phyloP scores from a whole-genome alignment of 2,329 filamentous ascomycete genomes.

The Didymella pomorum region DNA sequence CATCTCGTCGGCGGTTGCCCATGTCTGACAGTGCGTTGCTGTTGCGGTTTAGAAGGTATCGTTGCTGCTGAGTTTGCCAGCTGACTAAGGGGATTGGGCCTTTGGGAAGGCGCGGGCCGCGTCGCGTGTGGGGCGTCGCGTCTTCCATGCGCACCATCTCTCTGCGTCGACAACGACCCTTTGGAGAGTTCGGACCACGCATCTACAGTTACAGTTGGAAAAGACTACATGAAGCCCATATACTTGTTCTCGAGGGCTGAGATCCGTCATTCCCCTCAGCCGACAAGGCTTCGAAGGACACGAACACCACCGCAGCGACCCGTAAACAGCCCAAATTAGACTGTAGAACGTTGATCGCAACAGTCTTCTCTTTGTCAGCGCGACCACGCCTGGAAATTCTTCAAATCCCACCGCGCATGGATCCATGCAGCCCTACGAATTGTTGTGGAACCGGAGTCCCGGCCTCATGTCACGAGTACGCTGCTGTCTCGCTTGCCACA shows the following conservation, averaged over 20 bases:
- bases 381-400: slow-evolving; percentile 9
- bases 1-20: neutral
- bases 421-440: slow-evolving; percentile 1
- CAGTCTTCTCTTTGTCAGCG: slow-evolving; percentile 6
- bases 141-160: neutral
- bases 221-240: neutral
- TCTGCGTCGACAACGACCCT: neutral
- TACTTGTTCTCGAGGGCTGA: too few species aligned
- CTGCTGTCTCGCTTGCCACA: slow-evolving; percentile 6
- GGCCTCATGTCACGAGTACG: neutral
- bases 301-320: neutral
- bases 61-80: neutral
- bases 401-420: slow-evolving; percentile 10
- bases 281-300: neutral
- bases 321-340: slow-evolving; percentile 2
- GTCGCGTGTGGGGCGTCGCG: neutral
- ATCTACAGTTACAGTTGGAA: too few species aligned
- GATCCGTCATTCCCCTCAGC: neutral
- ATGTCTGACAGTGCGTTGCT: neutral
- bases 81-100: neutral
- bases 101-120: slow-evolving; percentile 2
- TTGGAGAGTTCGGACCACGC: neutral
- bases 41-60: neutral
- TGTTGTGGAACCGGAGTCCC: neutral
- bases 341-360: slow-evolving; percentile 1